Base-by-base conservation (phyloP, 2,329 filamentous ascomycete species). In the Fusarium napiforme region DNA sequence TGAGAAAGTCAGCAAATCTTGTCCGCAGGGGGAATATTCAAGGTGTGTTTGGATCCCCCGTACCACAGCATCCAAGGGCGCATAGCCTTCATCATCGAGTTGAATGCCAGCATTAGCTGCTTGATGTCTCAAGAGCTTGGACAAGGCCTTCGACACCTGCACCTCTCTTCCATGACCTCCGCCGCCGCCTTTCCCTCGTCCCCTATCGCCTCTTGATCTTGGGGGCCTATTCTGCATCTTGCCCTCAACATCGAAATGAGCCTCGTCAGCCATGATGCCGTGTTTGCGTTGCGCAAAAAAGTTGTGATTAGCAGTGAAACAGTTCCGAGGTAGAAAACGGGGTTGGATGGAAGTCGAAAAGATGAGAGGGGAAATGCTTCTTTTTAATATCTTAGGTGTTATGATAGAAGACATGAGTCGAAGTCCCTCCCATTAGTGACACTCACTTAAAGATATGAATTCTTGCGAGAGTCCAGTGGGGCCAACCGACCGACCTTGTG, bases 81-180 rank as follows among this genome's bases (percentile, higher is more conserved):
- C 90, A 78, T 84, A 92, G 0, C 91, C 91, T 77, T 90, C 89
- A 4, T 75, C 81, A 76, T 92, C 89, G 12, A 92, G 84, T 75
- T 80, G 75, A 52, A 92, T 84, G 8, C 89, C 89, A 26, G 87
- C 89, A 43, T 85, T 87, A 57, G 82, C 81, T 14, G 88, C 89
- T 81, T 89, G 88, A 71, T 91, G 89, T 37, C 89, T 80, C 67
- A 91, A 79, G 53, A 91, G 81, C 71, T 79, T 82, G 21, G 88
- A 90, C 49, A 91, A 80, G 16, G 88, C 87, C 73, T 84, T 87
- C 12, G 87, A 90, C 49, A 90, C 80, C 62, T 84, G 82, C 26
- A 86, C 81, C 26, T 87, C 84, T n/a, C 87, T 83, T 49, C 79
- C 78, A 65, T 79, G 79, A 9, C 78, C 78, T 8, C 78, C 78